Conservation (phyloP, 176 grass and related monocot species). For the Oryza meyeriana region DNA sequence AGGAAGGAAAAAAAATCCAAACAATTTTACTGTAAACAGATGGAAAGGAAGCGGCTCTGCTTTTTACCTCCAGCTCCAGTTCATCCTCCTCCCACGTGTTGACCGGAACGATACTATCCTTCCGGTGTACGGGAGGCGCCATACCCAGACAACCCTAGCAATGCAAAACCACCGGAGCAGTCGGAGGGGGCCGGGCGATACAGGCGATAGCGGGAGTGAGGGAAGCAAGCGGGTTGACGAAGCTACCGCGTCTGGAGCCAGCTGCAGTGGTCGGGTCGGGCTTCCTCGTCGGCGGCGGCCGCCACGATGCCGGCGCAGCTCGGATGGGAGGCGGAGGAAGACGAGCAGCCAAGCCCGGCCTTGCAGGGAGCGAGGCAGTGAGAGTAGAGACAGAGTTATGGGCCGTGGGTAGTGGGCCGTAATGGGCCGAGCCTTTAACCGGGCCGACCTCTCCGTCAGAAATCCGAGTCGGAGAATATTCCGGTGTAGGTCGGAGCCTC, state of each 20-base stretch:
- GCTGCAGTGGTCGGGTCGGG: background rate
- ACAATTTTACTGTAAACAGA: background rate
- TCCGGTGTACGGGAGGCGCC: slow-evolving; percentile 6
- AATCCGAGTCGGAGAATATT: background rate
- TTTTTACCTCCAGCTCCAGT: slow-evolving; percentile 16
- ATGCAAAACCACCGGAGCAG: background rate
- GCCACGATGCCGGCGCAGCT: too few species aligned
- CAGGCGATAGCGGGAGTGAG: background rate
- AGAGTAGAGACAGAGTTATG: background rate
- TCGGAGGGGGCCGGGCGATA: background rate
- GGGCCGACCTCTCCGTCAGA: background rate
- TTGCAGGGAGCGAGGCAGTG: background rate
- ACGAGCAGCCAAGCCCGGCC: background rate
- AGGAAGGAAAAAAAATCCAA: background rate
- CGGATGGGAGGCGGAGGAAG: background rate
- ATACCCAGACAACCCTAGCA: slow-evolving; percentile 21
- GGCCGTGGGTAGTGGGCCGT: background rate
- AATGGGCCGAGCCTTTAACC: background rate
- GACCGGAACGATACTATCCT: background rate
- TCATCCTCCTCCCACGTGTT: background rate
- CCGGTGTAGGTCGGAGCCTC: background rate
- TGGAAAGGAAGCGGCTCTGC: background rate
- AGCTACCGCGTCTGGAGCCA: background rate
- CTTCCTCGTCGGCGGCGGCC: background rate
- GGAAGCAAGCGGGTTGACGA: background rate